Percentiles rank a stretch among this genome's conserved stretches.
These are phyloP conservation scores for Stevia rebaudiana DNA, from an alignment of 140 eudicot genomes.

Conservation along the genomic window DNA sequence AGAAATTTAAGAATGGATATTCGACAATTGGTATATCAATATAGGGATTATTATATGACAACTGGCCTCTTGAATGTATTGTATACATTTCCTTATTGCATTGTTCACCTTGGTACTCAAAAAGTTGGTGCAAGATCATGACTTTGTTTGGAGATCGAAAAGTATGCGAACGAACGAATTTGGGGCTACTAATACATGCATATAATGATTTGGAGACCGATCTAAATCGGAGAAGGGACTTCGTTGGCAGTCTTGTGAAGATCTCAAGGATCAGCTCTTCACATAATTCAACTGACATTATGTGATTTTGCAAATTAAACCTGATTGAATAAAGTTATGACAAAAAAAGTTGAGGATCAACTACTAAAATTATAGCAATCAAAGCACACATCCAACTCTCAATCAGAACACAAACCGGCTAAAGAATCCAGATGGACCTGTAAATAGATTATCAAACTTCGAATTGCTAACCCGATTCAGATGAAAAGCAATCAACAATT, in stretches of 20 bases:
- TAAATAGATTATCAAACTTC: too few species aligned
- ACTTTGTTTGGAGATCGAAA: not conserved
- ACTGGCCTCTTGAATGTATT: not conserved
- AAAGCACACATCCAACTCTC: too few species aligned
- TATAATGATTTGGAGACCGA: constrained; percentile 1
- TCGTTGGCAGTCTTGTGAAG: not conserved
- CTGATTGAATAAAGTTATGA: too few species aligned
- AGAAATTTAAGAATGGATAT: not conserved
- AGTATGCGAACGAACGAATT: constrained; percentile 2
- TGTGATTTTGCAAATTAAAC: not conserved
- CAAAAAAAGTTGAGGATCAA: too few species aligned
- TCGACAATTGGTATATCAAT: not conserved
- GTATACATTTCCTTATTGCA: not conserved
- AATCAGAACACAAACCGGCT: too few species aligned
- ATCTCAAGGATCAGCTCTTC: constrained; percentile 3
- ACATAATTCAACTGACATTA: not conserved
- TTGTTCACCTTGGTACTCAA: not conserved
- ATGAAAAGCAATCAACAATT: too few species aligned
- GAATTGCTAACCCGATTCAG: too few species aligned
- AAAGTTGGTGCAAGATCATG: not conserved
- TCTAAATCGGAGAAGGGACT: not conserved
- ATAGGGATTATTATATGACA: not conserved
- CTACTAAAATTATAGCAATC: too few species aligned
- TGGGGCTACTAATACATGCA: not conserved
- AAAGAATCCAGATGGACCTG: too few species aligned